phyloP scores from a whole-genome alignment of 1,284 basidiomycete genomes.

The Irpex sp. region DNA sequence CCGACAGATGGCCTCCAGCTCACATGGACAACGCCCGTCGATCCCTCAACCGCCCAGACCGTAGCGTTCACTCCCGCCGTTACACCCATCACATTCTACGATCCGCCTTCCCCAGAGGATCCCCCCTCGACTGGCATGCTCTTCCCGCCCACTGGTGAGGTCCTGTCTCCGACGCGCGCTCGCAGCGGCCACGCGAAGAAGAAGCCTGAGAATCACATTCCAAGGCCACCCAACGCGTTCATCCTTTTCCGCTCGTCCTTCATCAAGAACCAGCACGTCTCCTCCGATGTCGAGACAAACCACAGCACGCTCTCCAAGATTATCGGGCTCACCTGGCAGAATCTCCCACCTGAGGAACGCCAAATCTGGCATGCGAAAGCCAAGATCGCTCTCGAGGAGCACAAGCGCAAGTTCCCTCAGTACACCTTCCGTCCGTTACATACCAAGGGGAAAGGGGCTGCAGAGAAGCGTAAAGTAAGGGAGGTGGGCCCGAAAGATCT shows the following conservation, averaged over 20 bases:
- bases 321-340: slow-evolving; percentile 64
- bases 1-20: slow-evolving; percentile 40
- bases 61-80: slow-evolving; percentile 58
- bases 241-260: slow-evolving; percentile 92
- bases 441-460: slow-evolving; percentile 33
- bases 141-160: slow-evolving; percentile 40
- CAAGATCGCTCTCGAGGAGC: slow-evolving; percentile 60
- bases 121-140: slow-evolving; percentile 31
- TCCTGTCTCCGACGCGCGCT: slow-evolving; percentile 15
- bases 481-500: slow-evolving; percentile 69
- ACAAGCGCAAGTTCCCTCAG: slow-evolving; percentile 64
- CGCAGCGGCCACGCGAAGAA: slow-evolving; percentile 52
- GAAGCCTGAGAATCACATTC: slow-evolving; percentile 77
- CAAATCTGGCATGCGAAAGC: slow-evolving; percentile 69
- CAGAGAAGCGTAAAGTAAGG: slow-evolving; percentile 58
- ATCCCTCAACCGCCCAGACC: slow-evolving; percentile 37
- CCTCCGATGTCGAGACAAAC: slow-evolving; percentile 75
- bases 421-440: slow-evolving; percentile 69
- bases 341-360: slow-evolving; percentile 64
- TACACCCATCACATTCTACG: slow-evolving; percentile 59
- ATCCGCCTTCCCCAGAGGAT: slow-evolving; percentile 33
- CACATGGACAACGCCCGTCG: slow-evolving; percentile 49
- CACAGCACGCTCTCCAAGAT: slow-evolving; percentile 66
- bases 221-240: slow-evolving; percentile 92
- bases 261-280: slow-evolving; percentile 74